phyloP scores from a whole-genome alignment of 2,329 filamentous ascomycete genomes.

The Achaetomium macrosporum region DNA sequence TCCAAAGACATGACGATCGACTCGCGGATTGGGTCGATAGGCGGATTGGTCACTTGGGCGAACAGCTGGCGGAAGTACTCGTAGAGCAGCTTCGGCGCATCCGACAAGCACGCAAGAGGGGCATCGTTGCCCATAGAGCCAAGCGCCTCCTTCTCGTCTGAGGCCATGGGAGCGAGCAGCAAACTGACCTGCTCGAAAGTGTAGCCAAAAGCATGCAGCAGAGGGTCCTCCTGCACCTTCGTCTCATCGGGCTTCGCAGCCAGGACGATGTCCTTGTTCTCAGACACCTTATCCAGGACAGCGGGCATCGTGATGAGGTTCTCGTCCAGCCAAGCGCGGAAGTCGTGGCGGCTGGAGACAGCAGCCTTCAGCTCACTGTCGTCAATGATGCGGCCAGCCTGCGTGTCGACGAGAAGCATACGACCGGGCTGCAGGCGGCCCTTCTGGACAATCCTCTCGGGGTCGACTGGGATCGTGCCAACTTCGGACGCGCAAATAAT shows the following conservation, averaged over 20 bases:
- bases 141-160: constrained; percentile 92
- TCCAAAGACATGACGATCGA: constrained; percentile 97
- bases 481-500: constrained; percentile 98
- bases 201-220: constrained; percentile 84
- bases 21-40: constrained; percentile 94
- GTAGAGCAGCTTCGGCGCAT: constrained; percentile 80
- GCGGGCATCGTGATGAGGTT: constrained; percentile 77
- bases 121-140: constrained; percentile 98
- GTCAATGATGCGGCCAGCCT: constrained; percentile 85
- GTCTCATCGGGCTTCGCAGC: constrained; percentile 60
- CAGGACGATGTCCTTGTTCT: constrained; percentile 55
- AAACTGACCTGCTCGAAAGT: constrained; percentile 92
- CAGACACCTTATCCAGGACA: constrained; percentile 58
- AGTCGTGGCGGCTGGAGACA: constrained; percentile 81
- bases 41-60: constrained; percentile 95
- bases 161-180: constrained; percentile 89
- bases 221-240: constrained; percentile 75
- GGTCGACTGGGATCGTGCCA: constrained; percentile 85
- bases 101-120: constrained; percentile 84
- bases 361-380: constrained; percentile 86
- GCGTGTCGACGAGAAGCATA: constrained; percentile 92
- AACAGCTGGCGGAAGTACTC: constrained; percentile 98
- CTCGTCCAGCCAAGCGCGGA: constrained; percentile 80
- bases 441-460: constrained; percentile 85
- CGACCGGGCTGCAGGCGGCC: constrained; percentile 88